Conservation (phyloP, 768 basidiomycete species). For the Tricholoma matsutake region DNA sequence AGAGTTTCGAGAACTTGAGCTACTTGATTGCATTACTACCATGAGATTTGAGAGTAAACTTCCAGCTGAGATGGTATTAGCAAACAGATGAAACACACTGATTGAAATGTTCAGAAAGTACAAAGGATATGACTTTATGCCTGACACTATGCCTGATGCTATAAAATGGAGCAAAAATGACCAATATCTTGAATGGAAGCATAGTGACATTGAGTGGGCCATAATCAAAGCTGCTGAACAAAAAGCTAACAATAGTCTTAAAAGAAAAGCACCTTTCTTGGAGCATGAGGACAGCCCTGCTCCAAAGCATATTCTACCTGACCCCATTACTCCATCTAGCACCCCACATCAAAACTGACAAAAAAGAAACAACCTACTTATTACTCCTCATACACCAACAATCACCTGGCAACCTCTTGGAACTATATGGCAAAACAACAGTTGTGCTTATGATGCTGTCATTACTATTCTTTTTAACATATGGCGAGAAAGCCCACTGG, state of each 20-base stretch:
- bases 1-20: slow-evolving; percentile 33
- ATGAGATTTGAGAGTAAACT: slow-evolving; percentile 21
- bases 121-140: slow-evolving; percentile 13
- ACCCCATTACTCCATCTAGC: not conserved
- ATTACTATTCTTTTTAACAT: slow-evolving; percentile 17
- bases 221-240: not conserved
- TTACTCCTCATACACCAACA: not conserved
- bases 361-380: not conserved
- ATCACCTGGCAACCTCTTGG: slow-evolving; percentile 5
- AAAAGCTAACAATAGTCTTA: not conserved
- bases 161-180: slow-evolving; percentile 9
- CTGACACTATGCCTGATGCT: slow-evolving; percentile 3
- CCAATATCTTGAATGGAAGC: slow-evolving; percentile 3
- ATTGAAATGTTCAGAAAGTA: slow-evolving; percentile 5
- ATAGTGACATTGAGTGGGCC: not conserved
- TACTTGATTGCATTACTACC: slow-evolving; percentile 32
- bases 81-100: slow-evolving; percentile 9
- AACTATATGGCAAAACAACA: slow-evolving; percentile 21
- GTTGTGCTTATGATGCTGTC: slow-evolving; percentile 20
- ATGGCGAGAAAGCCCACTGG: slow-evolving; percentile 11
- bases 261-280: not conserved
- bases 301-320: not conserved
- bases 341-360: not conserved
- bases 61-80: slow-evolving; percentile 4
- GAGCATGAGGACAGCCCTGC: not conserved